Conservation (phyloP, 1,284 basidiomycete genomes). For the Fomes fomentarius region DNA sequence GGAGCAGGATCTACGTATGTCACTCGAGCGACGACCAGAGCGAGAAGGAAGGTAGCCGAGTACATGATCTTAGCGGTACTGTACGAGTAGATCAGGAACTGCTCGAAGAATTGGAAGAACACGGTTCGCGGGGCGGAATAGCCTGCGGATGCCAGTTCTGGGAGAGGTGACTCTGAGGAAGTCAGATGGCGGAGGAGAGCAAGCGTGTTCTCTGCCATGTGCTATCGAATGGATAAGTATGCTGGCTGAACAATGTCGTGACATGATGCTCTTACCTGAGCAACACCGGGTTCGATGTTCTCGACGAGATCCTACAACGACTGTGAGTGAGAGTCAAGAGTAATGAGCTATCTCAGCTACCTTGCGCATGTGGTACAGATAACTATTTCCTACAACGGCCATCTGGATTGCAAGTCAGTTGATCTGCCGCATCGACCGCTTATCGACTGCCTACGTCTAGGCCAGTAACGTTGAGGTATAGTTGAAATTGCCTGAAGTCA, state of each 20-base stretch:
- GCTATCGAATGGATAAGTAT: slow-evolving; percentile 46
- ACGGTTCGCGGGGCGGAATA: slow-evolving; percentile 67
- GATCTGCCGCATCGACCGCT: neutral
- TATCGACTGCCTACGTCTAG: slow-evolving; percentile 62
- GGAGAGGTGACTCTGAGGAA: slow-evolving; percentile 64
- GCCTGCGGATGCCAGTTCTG: slow-evolving; percentile 53
- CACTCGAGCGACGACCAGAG: slow-evolving; percentile 47
- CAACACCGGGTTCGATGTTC: slow-evolving; percentile 81
- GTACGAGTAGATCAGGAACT: slow-evolving; percentile 78
- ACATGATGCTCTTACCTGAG: slow-evolving; percentile 47
- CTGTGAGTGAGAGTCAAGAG: neutral
- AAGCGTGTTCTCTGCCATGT: slow-evolving; percentile 92
- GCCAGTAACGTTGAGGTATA: slow-evolving; percentile 88
- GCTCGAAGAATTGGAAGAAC: slow-evolving; percentile 77
- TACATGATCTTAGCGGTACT: slow-evolving; percentile 76
- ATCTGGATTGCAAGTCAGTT: slow-evolving; percentile 56
- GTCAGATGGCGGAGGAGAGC: slow-evolving; percentile 85
- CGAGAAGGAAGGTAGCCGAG: slow-evolving; percentile 48
- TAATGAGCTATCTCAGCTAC: slow-evolving; percentile 33
- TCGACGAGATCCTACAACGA: slow-evolving; percentile 69
- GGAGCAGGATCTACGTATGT: slow-evolving; percentile 39
- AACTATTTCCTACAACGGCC: slow-evolving; percentile 92
- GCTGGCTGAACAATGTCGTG: neutral
- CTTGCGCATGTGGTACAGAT: slow-evolving; percentile 91
- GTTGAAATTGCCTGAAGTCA: slow-evolving; percentile 93